A percentile compares a stretch with the other conserved stretches of the same genome.
phyloP scores from a whole-genome alignment of 208 protist genomes.

The Leptomonas pyrrhocoris region DNA sequence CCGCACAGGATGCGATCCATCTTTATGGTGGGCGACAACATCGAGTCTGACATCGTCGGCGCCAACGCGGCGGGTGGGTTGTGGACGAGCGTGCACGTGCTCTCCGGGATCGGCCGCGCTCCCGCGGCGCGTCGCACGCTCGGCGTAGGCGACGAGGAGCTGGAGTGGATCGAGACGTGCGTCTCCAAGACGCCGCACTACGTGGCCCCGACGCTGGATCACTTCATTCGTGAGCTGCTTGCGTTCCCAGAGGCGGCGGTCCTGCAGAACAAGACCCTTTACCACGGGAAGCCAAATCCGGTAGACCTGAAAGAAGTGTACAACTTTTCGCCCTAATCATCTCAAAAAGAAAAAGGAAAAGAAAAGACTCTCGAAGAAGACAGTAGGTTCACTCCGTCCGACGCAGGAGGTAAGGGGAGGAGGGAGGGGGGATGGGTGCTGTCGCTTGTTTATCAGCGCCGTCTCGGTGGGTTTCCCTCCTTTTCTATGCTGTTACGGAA shows the following conservation, averaged over 20 bases:
- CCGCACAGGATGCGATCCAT: slow-evolving; percentile 56
- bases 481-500: too few relatives aligned
- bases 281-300: slow-evolving; percentile 78
- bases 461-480: too few relatives aligned
- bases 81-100: slow-evolving; percentile 84
- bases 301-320: slow-evolving; percentile 74
- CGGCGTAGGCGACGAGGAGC: slow-evolving; percentile 57
- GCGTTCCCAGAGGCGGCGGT: slow-evolving; percentile 74
- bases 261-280: slow-evolving; percentile 65
- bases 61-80: slow-evolving; percentile 76
- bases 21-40: slow-evolving; percentile 90
- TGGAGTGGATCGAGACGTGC: slow-evolving; percentile 70
- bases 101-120: slow-evolving; percentile 68
- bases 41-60: slow-evolving; percentile 84
- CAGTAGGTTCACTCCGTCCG: too few relatives aligned
- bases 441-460: too few relatives aligned
- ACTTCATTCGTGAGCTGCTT: slow-evolving; percentile 86
- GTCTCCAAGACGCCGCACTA: slow-evolving; percentile 78
- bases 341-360: slow-evolving; percentile 1
- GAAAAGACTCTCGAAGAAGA: not conserved
- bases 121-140: slow-evolving; percentile 67
- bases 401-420: too few relatives aligned
- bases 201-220: slow-evolving; percentile 84
- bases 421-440: too few relatives aligned
- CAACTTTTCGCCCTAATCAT: slow-evolving; percentile 37